Evolutionary conservation across 345 rosid genomes (phyloP), one percentile per base, ranked within the genome.

Genomic region (Gossypium turneri): DNA sequence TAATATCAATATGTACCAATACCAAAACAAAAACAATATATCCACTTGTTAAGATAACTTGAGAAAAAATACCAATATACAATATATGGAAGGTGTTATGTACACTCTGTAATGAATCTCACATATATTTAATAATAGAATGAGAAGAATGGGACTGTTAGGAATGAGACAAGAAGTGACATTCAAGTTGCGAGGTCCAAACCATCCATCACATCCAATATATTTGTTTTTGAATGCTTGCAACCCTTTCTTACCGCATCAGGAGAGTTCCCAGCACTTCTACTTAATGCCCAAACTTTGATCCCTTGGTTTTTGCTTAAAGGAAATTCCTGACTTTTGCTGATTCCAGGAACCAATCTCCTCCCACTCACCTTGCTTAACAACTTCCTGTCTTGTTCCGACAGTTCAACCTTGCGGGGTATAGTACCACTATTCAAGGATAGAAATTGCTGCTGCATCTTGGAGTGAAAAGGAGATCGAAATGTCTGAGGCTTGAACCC

Each of bases 271-370:
- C 93, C 94, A 0, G 87, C 78, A 77, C 99, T 93, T 82, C 79
- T 88, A 81, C 94, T 88, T 61, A 81, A 24, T 20, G 86, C 82
- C 79, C 81, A 83, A 12, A 83, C 60, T 79, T 76, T 80, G 75
- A 22, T 78, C 66, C 79, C 61, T 70, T 78, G 82, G 80, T 77
- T 84, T 74, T 74, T 75, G n/a, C 78, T 77, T 45, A 58, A 10
- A 2, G 79, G 52, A 69, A 95, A 83, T 65, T 93, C 98, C 73
- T 93, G 97, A 72, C 98, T 93, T 85, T 88, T 95, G 82, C 99
- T 95, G 71, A 86, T 79, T 72, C 86, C 89, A 3, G 90, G 91
- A 60, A 83, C 78, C 81, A 80, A 50, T 76, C 83, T 85, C 83
- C 78, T 84, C 41, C 80, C 50, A 10, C 80, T 51, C 51, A 85